Evolutionary conservation across 441 rosid species (phyloP).

Genomic region (Daphne laureola): DNA sequence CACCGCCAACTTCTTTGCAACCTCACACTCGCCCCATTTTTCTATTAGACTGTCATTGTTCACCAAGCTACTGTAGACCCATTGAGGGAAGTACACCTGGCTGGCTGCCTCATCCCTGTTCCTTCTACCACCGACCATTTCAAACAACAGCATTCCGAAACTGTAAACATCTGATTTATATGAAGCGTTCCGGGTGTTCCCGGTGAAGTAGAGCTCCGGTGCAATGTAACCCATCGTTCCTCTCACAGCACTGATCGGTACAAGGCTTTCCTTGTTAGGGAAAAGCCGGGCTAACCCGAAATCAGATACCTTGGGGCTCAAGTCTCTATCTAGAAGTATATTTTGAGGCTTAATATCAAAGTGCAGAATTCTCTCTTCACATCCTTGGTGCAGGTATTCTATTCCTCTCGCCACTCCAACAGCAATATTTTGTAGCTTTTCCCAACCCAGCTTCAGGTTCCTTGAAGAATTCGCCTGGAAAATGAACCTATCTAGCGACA

Average conservation of each 20-base stretch:
- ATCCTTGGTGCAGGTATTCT: constrained; percentile 5
- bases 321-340: constrained; percentile 6
- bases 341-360: constrained; percentile 5
- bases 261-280: constrained; percentile 2
- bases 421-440: constrained; percentile 7
- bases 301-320: constrained; percentile 14
- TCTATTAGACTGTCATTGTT: constrained; percentile 6
- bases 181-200: not conserved
- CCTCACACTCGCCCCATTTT: not conserved
- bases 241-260: constrained; percentile 8
- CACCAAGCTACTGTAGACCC: constrained; percentile 9
- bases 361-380: not conserved
- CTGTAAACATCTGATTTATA: constrained; percentile 6
- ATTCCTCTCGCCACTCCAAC: constrained; percentile 14
- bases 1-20: constrained; percentile 1
- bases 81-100: constrained; percentile 12
- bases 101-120: constrained; percentile 7
- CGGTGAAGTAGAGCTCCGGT: not conserved
- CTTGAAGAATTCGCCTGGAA: constrained; percentile 11
- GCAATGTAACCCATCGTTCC: constrained; percentile 4
- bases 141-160: constrained; percentile 10
- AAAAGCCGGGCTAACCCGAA: constrained; percentile 13
- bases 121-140: constrained; percentile 16
- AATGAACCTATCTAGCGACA: constrained; percentile 1
- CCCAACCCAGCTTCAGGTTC: constrained; percentile 13